Base-by-base conservation (phyloP, 768 basidiomycete genomes). In the Tulasnella sp. region DNA sequence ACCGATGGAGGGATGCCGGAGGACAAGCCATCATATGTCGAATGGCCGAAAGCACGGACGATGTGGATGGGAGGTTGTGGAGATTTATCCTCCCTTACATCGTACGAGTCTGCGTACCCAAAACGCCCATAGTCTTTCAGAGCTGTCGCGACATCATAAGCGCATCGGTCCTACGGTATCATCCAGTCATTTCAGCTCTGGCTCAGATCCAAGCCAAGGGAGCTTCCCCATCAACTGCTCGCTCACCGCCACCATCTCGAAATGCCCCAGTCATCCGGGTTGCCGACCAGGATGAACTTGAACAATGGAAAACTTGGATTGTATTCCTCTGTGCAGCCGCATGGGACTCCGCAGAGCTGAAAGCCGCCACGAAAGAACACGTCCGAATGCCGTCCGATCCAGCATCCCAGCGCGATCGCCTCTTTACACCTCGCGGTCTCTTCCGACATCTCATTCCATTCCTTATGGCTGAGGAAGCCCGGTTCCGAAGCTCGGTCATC, bases 401-500 rank as follows among this genome's bases (percentile, higher is more conserved):
- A 71, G 90, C 85, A 73, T 89, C 91, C 68, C 91, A 92, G 74
- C 87, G 91, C 52, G 94, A 94, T 75, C 86, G 91, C 65, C 85
- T 92, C 76, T 86, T 87, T n/a, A 91, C 90, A 0, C 90, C 92
- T 4, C 86, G 90, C 32, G 92, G 89, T 32, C 80, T 96, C 29
- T 94, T 96, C 80, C 85, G 90, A 75, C 91, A 92, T 75, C 82
- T 95, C 69, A 90, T 92, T 0, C 91, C 92, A 6, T 93, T 94
- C 78, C 83, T 98, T 69, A 91, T 92, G 74, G 91, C 91, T 6
- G 94, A 96, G 76, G 89, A 91, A 77, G 86, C 86, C 1, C 82
- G 86, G 11, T 95, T 95, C 79, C 88, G 93, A 68, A 91, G 95
- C 78, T 88, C 90, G 0, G 92, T 92, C 14, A 92, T 95, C 11